Evolutionary conservation across 805 yeast genomes (phyloP).

Genomic region (Schizosaccharomyces japonicus): DNA sequence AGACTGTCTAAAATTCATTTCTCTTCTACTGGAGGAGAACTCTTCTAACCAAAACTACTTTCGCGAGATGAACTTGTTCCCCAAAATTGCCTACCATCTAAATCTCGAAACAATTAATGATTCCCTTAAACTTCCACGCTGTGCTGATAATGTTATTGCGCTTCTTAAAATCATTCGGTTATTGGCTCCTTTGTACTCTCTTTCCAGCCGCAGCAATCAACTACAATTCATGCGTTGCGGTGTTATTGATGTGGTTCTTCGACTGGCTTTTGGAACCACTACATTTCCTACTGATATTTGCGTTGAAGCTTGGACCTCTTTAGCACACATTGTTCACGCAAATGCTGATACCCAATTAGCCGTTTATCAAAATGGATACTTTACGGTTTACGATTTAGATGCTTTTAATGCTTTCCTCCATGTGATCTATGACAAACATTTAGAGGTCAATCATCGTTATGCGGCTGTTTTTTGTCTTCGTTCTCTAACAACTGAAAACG

Average conservation of each 20-base stretch:
- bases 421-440: not conserved
- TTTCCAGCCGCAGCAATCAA: not conserved
- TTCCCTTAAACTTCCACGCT: not conserved
- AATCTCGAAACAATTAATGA: not conserved
- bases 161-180: not conserved
- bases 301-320: not conserved
- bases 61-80: slow-evolving; percentile 31
- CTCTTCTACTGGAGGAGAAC: slow-evolving; percentile 53
- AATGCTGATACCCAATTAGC: not conserved
- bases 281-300: not conserved
- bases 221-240: not conserved
- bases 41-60: slow-evolving; percentile 77
- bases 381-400: not conserved
- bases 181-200: not conserved
- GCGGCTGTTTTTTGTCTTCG: not conserved
- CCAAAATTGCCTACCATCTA: not conserved
- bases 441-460: not conserved
- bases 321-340: not conserved
- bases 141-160: not conserved
- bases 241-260: not conserved
- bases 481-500: not conserved
- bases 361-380: not conserved
- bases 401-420: not conserved
- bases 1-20: slow-evolving; percentile 58
- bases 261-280: not conserved